phyloP scores from a whole-genome alignment of 306 rosid genomes.

The cucumber (Cucumis sativus) region Cucumber_9930_V3 NC_026656.2:3670001-3670500 shows the following conservation, averaged over 20 bases:
- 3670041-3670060: slow-evolving; percentile 51
- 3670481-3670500: too few relatives aligned
- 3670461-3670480: too few relatives aligned
- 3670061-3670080: slow-evolving; percentile 34
- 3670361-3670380: neutral
- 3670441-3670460: too few relatives aligned
- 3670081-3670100: slow-evolving; percentile 28
- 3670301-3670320: neutral
- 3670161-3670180: neutral
- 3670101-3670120: slow-evolving; percentile 19
- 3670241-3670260: neutral
- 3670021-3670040: slow-evolving; percentile 57
- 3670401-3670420: too few relatives aligned
- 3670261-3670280: neutral
- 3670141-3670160: slow-evolving; percentile 26
- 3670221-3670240: neutral
- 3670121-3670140: slow-evolving; percentile 52
- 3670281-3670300: neutral
- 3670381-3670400: too few relatives aligned
- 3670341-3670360: neutral
- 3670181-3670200: neutral
- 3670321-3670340: neutral
- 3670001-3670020: slow-evolving; percentile 44
- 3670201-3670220: neutral
- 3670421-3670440: too few relatives aligned